A percentile compares a stretch with the other conserved stretches of the same genome.
Conservation (phyloP, 805 yeast species). For the Starmerella riodocensis region DNA sequence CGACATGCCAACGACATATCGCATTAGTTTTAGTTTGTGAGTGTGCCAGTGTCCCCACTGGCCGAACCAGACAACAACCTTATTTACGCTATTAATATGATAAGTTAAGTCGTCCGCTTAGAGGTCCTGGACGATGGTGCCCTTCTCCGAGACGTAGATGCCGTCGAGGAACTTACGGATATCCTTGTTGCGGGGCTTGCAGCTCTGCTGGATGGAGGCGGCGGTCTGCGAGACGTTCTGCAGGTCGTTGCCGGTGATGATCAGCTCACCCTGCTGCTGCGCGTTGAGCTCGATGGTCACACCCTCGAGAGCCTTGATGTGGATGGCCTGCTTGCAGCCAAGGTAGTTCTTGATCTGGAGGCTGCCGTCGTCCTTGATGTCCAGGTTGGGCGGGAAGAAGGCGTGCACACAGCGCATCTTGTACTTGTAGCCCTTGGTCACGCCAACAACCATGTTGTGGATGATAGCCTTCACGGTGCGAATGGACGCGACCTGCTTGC, state of each 20-base stretch:
- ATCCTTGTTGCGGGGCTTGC: slow-evolving; percentile 99
- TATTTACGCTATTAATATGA: slow-evolving; percentile 7
- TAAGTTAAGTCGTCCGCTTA: slow-evolving; percentile 12
- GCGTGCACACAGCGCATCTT: slow-evolving; percentile 99
- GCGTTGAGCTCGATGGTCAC: slow-evolving; percentile 72
- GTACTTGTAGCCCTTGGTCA: slow-evolving; percentile 97
- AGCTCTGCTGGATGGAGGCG: slow-evolving; percentile 95
- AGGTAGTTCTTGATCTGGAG: slow-evolving; percentile 97
- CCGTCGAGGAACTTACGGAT: slow-evolving; percentile 99
- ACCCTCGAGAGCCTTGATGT: slow-evolving; percentile 76
- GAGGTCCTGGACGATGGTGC: slow-evolving; percentile 61
- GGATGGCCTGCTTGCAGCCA: slow-evolving; percentile 97
- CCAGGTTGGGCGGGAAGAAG: slow-evolving; percentile 99
- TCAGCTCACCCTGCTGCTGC: slow-evolving; percentile 85
- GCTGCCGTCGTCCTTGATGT: slow-evolving; percentile 66
- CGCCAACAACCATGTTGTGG: slow-evolving; percentile 93
- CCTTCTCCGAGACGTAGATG: slow-evolving; percentile 96
- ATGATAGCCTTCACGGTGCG: slow-evolving; percentile 96
- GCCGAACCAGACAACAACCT: slow-evolving; percentile 11
- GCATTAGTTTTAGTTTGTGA: too few relatives aligned
- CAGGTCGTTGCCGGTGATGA: slow-evolving; percentile 86
- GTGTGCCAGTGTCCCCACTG: slow-evolving; percentile 20
- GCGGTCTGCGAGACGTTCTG: slow-evolving; percentile 97
- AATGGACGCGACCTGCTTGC: slow-evolving; percentile 99
- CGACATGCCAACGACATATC: too few relatives aligned